Conservation (phyloP, 1,284 basidiomycete genomes). For the Stygiomarasmius scandens region DNA sequence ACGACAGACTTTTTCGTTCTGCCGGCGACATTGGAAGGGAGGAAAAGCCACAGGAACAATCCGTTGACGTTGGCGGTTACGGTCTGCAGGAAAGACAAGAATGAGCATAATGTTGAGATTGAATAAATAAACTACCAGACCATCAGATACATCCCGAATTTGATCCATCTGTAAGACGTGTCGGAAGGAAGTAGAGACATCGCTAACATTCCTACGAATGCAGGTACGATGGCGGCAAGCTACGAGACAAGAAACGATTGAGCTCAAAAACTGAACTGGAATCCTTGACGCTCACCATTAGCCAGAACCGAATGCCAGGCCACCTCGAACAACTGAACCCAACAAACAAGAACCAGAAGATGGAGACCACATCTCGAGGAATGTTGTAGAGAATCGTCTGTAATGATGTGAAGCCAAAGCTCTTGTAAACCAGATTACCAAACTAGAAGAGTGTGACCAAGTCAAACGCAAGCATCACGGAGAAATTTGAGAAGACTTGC, state of each 20-base stretch:
- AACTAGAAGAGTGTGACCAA: conserved; percentile 12
- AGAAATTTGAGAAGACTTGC: conserved; percentile 1
- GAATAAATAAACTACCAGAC: not conserved
- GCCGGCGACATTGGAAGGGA: conserved; percentile 20
- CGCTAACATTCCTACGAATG: conserved; percentile 16
- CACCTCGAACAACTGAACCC: conserved; percentile 13
- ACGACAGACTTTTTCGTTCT: conserved; percentile 19
- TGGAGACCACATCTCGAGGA: conserved; percentile 14
- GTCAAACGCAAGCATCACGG: too few species aligned
- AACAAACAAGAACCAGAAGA: conserved; percentile 18
- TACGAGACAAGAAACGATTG: not conserved
- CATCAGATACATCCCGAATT: conserved; percentile 21
- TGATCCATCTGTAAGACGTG: conserved; percentile 15
- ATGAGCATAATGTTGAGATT: not conserved
- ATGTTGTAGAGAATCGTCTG: conserved; percentile 16
- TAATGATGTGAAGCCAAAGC: conserved; percentile 18
- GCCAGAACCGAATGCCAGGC: conserved; percentile 8
- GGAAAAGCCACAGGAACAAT: conserved; percentile 17
- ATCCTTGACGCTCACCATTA: conserved; percentile 12
- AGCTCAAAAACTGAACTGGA: not conserved
- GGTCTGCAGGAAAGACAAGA: conserved; percentile 5
- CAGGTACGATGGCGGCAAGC: conserved; percentile 15
- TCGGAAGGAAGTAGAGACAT: conserved; percentile 15
- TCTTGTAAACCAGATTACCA: conserved; percentile 17
- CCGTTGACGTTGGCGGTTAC: conserved; percentile 15